phyloP scores from a whole-genome alignment of 768 basidiomycete species.

The Trametes maxima region DNA sequence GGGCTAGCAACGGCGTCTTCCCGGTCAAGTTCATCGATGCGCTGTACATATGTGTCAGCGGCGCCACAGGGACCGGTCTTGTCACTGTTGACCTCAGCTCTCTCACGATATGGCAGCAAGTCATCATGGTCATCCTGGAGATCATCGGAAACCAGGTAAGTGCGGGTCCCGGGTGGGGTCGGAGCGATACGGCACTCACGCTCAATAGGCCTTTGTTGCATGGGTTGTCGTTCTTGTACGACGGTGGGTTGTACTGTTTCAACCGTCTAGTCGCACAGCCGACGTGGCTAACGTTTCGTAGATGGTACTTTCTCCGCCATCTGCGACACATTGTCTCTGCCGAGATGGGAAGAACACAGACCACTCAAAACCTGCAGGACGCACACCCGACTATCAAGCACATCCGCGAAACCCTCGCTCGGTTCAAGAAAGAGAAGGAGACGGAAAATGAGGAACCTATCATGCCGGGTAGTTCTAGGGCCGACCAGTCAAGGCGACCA shows the following conservation, averaged over 20 bases:
- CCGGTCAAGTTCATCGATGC: slow-evolving; percentile 40
- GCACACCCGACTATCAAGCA: slow-evolving; percentile 1
- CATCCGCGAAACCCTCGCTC: slow-evolving; percentile 6
- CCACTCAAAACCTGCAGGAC: neutral
- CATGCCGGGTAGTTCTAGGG: neutral
- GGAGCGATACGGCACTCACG: neutral
- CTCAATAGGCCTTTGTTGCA: slow-evolving; percentile 37
- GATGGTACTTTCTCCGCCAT: slow-evolving; percentile 28
- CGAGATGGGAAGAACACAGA: slow-evolving; percentile 15
- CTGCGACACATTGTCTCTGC: slow-evolving; percentile 28
- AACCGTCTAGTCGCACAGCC: neutral
- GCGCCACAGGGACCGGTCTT: slow-evolving; percentile 40
- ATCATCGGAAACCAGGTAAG: slow-evolving; percentile 32
- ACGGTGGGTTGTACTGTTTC: slow-evolving; percentile 23
- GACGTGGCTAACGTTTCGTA: neutral
- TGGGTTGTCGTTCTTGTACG: slow-evolving; percentile 45
- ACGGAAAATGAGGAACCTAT: neutral
- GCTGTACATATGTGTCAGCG: slow-evolving; percentile 41
- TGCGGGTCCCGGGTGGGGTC: neutral
- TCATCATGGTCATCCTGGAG: slow-evolving; percentile 30
- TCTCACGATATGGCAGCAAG: slow-evolving; percentile 34
- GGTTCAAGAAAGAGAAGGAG: neutral
- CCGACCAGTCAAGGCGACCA: neutral
- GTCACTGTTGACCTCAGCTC: slow-evolving; percentile 33
- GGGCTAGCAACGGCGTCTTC: slow-evolving; percentile 43